These are phyloP conservation scores for Ascochyta pisi DNA, from an alignment of 2,329 filamentous ascomycete genomes.

Conservation along the genomic window DNA sequence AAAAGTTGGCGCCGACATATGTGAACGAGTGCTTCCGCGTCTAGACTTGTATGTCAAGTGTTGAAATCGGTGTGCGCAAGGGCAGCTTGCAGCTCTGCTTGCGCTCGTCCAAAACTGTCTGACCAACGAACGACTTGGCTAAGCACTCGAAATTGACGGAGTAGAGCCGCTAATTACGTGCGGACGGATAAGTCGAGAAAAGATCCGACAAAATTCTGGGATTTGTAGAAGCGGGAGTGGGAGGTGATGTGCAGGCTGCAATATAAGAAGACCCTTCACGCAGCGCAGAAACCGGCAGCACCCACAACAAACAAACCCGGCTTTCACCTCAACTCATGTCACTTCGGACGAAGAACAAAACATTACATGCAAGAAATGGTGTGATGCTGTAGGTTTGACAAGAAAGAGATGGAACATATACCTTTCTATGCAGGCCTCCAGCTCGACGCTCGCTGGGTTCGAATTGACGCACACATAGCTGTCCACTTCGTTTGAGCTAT, in stretches of 20 bases:
- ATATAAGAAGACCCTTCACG: not conserved
- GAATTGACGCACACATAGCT: too few relatives aligned
- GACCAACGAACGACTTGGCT: not conserved
- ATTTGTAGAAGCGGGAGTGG: not conserved
- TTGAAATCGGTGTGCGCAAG: not conserved
- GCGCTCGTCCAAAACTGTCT: not conserved
- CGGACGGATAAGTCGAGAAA: not conserved
- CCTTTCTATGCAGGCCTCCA: not conserved
- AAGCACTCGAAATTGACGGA: not conserved
- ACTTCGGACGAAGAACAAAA: not conserved
- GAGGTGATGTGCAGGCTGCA: conserved; percentile 8
- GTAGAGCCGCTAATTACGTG: not conserved
- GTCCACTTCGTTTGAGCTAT: too few relatives aligned
- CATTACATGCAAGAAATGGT: not conserved
- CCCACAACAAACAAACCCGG: conserved; percentile 26
- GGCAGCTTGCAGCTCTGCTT: not conserved
- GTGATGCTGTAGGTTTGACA: not conserved
- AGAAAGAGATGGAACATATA: not conserved
- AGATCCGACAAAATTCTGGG: not conserved
- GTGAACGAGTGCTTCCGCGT: not conserved
- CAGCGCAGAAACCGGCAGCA: conserved; percentile 10
- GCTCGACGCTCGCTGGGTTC: too few relatives aligned
- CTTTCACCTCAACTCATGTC: conserved; percentile 17
- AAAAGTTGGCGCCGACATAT: conserved; percentile 24
- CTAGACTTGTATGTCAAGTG: not conserved